Percentiles rank a stretch among this genome's conserved stretches.
Evolutionary conservation across 2,329 filamentous ascomycete genomes (phyloP).

Genomic region (Sclerotinia nivalis): DNA sequence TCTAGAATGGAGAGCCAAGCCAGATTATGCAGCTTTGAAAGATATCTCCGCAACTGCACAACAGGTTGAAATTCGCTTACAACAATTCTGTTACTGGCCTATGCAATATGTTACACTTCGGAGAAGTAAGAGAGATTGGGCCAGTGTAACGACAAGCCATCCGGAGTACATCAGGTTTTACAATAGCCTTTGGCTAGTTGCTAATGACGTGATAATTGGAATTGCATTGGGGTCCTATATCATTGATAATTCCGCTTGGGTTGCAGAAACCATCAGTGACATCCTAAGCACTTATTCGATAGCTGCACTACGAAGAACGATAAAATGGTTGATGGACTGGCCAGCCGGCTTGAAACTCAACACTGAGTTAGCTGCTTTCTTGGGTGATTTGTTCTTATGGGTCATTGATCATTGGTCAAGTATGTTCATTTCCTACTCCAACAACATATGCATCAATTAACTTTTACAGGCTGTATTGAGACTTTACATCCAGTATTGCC

Average conservation of each 20-base stretch:
- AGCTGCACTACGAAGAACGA: conserved; percentile 82
- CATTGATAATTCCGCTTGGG: conserved; percentile 87
- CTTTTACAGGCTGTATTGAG: conserved; percentile 65
- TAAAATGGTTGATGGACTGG: conserved; percentile 94
- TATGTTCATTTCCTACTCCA: conserved; percentile 46
- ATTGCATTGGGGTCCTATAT: conserved; percentile 96
- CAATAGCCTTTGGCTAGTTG: conserved; percentile 97
- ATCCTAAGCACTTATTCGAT: conserved; percentile 82
- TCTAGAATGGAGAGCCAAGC: conserved; percentile 80
- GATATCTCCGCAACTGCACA: conserved; percentile 96
- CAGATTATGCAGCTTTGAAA: conserved; percentile 81
- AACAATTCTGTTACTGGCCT: conserved; percentile 99
- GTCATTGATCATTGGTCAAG: conserved; percentile 98
- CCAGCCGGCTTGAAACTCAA: conserved; percentile 95
- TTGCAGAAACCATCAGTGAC: conserved; percentile 75
- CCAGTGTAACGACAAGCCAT: conserved; percentile 91
- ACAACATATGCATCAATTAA: neutral
- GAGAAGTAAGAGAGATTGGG: conserved; percentile 89
- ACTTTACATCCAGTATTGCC: conserved; percentile 79
- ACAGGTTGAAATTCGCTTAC: conserved; percentile 92
- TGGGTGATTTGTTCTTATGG: conserved; percentile 95
- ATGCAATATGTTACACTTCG: conserved; percentile 92
- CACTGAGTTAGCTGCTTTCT: conserved; percentile 86
- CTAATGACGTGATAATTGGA: conserved; percentile 97
- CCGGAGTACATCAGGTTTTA: conserved; percentile 99